These are phyloP conservation scores for Leucocoprinus birnbaumii DNA, from an alignment of 768 basidiomycete species.

Conservation along the genomic window DNA sequence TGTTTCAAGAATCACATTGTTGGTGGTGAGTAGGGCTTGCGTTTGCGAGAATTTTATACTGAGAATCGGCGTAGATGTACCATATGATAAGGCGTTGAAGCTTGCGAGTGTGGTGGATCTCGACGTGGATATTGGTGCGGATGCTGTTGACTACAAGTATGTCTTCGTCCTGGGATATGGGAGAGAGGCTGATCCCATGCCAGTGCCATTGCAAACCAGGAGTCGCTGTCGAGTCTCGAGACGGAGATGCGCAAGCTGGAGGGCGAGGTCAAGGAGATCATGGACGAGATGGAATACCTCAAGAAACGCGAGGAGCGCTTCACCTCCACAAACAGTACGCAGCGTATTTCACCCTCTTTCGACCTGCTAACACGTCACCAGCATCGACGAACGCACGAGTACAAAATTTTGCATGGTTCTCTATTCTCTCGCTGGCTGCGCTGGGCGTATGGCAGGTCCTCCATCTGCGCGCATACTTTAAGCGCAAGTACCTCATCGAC, in stretches of 20 bases:
- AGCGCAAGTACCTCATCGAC: slow-evolving; percentile 92
- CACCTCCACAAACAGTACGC: slow-evolving; percentile 83
- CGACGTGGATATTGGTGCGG: slow-evolving; percentile 97
- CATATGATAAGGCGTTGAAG: slow-evolving; percentile 42
- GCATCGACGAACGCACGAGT: slow-evolving; percentile 92
- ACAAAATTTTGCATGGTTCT: slow-evolving; percentile 90
- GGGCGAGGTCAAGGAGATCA: slow-evolving; percentile 90
- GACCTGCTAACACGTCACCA: slow-evolving; percentile 25
- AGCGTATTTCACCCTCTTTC: not conserved
- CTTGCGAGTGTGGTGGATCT: slow-evolving; percentile 78
- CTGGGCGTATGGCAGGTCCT: slow-evolving; percentile 95
- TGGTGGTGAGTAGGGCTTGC: slow-evolving; percentile 54
- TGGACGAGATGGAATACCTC: slow-evolving; percentile 91
- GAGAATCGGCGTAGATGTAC: slow-evolving; percentile 28
- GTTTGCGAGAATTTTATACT: not conserved
- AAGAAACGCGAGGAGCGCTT: slow-evolving; percentile 89
- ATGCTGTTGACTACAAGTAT: slow-evolving; percentile 98
- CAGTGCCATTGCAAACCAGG: slow-evolving; percentile 98
- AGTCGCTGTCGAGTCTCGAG: slow-evolving; percentile 91
- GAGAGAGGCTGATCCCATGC: slow-evolving; percentile 7
- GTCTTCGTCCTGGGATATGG: slow-evolving; percentile 21
- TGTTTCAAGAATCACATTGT: slow-evolving; percentile 87
- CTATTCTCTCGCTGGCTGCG: slow-evolving; percentile 70
- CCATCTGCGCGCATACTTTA: slow-evolving; percentile 94
- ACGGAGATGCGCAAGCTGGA: slow-evolving; percentile 99